Conservation (phyloP, 805 yeast species). For the Starmerella floricola region DNA sequence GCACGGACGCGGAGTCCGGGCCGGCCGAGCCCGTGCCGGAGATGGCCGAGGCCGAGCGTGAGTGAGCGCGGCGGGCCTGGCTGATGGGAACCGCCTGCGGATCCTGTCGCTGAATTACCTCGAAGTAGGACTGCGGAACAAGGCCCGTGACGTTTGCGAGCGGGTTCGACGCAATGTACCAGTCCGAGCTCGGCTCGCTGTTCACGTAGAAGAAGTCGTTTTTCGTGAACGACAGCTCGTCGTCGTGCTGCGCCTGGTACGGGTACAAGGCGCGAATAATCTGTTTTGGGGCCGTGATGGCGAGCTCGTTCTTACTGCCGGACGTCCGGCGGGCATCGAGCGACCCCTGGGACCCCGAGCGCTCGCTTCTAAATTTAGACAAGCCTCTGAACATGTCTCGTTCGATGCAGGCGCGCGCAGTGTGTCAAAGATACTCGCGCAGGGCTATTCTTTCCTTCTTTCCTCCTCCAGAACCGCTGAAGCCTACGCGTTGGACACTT, state of each 20-base stretch:
- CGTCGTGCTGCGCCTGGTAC: constrained; percentile 66
- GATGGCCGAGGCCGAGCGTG: constrained; percentile 12
- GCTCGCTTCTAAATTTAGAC: constrained; percentile 17
- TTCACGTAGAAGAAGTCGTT: constrained; percentile 86
- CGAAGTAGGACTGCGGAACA: constrained; percentile 80
- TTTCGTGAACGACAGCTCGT: constrained; percentile 61
- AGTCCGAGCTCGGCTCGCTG: constrained; percentile 45
- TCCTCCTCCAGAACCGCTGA: neutral
- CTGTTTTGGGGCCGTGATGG: constrained; percentile 50
- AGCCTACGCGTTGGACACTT: neutral
- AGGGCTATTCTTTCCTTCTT: too few relatives aligned
- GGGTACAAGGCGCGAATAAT: constrained; percentile 73
- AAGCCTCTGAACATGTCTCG: constrained; percentile 15
- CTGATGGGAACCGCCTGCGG: constrained; percentile 25
- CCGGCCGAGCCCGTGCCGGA: neutral
- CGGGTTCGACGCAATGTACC: constrained; percentile 87
- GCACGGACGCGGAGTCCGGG: neutral
- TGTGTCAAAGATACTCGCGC: neutral
- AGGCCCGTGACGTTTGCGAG: constrained; percentile 62
- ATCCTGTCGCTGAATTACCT: constrained; percentile 41
- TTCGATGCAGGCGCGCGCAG: too few relatives aligned
- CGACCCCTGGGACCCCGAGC: constrained; percentile 1
- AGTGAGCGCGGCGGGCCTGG: constrained; percentile 19
- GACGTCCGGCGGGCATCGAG: constrained; percentile 9
- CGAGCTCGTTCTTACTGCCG: constrained; percentile 23